Conservation (phyloP, 768 basidiomycete genomes). For the Boletus rubescentipes region DNA sequence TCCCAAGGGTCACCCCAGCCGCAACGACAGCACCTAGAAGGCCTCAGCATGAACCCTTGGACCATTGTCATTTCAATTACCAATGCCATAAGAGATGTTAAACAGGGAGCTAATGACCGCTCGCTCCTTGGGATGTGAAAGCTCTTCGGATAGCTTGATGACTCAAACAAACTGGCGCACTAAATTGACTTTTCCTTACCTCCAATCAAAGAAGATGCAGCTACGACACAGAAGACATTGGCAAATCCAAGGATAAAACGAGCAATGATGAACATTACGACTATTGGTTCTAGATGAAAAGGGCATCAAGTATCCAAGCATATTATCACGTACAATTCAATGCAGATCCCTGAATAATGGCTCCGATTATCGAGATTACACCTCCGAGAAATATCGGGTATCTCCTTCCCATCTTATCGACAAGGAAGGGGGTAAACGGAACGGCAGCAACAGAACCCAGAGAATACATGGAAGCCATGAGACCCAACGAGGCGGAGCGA, state of each 20-base stretch:
- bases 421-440: slow-evolving; percentile 34
- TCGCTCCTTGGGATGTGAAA: slow-evolving; percentile 22
- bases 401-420: slow-evolving; percentile 14
- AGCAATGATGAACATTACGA: slow-evolving; percentile 9
- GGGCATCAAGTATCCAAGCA: neutral
- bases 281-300: neutral
- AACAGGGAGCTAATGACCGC: slow-evolving; percentile 3
- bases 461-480: slow-evolving; percentile 48
- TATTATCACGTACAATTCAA: neutral
- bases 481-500: slow-evolving; percentile 39
- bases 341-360: slow-evolving; percentile 2
- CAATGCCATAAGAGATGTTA: neutral
- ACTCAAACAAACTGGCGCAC: too few relatives aligned
- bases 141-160: neutral
- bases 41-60: neutral
- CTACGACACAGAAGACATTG: slow-evolving; percentile 14
- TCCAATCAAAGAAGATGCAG: slow-evolving; percentile 23
- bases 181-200: slow-evolving; percentile 6
- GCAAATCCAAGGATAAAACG: slow-evolving; percentile 19
- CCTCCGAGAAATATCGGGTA: slow-evolving; percentile 13
- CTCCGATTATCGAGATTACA: neutral
- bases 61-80: neutral
- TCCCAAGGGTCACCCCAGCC: slow-evolving; percentile 58
- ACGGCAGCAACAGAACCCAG: slow-evolving; percentile 56
- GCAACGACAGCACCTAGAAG: slow-evolving; percentile 29